These are phyloP conservation scores for Populus hybrid DNA, from an alignment of 441 rosid genomes.

Conservation along the genomic window DNA sequence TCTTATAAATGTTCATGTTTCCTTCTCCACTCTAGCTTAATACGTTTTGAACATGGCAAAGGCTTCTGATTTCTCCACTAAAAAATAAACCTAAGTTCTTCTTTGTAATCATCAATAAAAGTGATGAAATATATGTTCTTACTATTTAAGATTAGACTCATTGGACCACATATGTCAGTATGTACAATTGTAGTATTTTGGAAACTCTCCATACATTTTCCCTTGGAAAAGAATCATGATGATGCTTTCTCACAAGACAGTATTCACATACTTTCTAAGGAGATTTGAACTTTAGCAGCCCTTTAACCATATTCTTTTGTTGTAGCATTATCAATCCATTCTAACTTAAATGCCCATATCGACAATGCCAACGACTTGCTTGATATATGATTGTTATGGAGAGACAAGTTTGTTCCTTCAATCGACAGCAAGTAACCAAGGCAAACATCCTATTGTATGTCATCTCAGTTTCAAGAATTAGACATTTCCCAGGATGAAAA, in stretches of 20 bases:
- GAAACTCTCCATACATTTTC: neutral
- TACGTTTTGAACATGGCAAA: neutral
- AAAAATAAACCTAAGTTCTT: neutral
- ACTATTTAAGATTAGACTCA: neutral
- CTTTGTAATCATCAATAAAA: neutral
- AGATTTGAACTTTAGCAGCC: too few relatives aligned
- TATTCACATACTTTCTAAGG: too few relatives aligned
- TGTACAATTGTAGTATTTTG: neutral
- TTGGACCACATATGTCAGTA: neutral
- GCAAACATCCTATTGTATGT: neutral
- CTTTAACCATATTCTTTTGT: too few relatives aligned
- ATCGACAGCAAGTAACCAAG: neutral
- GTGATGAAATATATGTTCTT: neutral
- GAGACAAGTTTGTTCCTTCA: neutral
- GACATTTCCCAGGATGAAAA: too few relatives aligned
- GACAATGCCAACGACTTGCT: neutral
- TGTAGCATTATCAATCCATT: too few relatives aligned
- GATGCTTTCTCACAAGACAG: too few relatives aligned
- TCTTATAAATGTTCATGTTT: neutral
- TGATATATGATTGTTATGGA: too few relatives aligned
- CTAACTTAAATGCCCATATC: neutral
- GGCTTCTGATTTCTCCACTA: neutral
- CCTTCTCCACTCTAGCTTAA: neutral
- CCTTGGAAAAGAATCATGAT: too few relatives aligned
- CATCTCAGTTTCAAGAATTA: too few relatives aligned